Evolutionary conservation across 1,139 yeast species (phyloP), one percentile per base, ranked within the genome.

Genomic region (Lodderomyces theae): DNA sequence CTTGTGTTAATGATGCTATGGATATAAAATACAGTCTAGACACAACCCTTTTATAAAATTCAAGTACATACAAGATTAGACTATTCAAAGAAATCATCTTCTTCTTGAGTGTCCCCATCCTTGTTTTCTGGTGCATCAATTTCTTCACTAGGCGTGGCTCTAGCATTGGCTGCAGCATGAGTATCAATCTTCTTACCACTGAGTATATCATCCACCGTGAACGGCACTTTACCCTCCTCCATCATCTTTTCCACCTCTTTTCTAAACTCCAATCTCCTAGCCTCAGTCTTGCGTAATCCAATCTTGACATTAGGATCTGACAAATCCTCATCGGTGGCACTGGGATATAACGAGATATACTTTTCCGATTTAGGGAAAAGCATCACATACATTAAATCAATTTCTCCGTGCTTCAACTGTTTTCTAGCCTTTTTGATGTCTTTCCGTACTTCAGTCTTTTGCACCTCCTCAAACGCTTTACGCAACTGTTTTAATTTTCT

Each of bases 321-420:
- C 13, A 50, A 46, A 25, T 57, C 52, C 29, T 56, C 60, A 9
- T 63, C 66, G 17, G 61, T 63, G 8, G 59, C 52, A 24, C 41
- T 38, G 6, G 86, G 87, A 57, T 80, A 92, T 45, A 92, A 64
- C 0, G 97, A 80, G 28, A 88, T 79, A 58, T 92, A 92, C 62
- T 88, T 90, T 52, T 80, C 80, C 39, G 81, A 75, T 55, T 78
- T 79, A 25, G 98, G 97, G 65, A 80, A 92, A 54, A 84, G 72
- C 13, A 81, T 73, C 16, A 84, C 80, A 56, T 92, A 92, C 25
- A 86, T 86, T 32, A 86, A 64, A 53, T 90, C 96, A 10, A 82
- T 65, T 56, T 83, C 85, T 38, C 80, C 72, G 48, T 82, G 82
- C 42, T 63, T 61, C 38, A 85, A 62, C 38, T 69, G 70, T 47